phyloP scores from a whole-genome alignment of 768 basidiomycete genomes.

The Mycena galericulata region DNA sequence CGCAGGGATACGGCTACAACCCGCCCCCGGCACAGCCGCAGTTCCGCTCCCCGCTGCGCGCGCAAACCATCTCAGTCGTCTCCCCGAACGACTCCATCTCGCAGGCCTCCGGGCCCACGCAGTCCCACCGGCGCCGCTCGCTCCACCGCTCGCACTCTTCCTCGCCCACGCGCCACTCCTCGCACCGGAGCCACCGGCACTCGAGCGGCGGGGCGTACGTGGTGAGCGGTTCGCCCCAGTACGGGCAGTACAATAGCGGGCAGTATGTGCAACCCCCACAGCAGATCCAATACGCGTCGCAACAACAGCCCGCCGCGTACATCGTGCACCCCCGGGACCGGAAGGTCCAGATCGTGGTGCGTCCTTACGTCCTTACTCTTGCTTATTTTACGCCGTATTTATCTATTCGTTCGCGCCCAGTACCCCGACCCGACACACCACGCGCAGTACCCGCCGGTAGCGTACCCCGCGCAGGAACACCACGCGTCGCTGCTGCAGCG shows the following conservation, averaged over 20 bases:
- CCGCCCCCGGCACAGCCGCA: background rate
- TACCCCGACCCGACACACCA: too few relatives aligned
- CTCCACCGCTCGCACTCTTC: constrained; percentile 15
- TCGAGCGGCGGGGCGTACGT: background rate
- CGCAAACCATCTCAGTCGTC: constrained; percentile 12
- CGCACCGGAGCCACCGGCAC: constrained; percentile 2
- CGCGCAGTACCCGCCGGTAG: background rate
- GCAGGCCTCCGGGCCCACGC: constrained; percentile 18
- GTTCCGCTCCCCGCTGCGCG: constrained; percentile 13
- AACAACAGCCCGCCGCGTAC: constrained; percentile 9
- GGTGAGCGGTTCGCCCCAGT: background rate
- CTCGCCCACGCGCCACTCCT: constrained; percentile 18
- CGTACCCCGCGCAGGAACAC: background rate
- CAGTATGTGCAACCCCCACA: constrained; percentile 7
- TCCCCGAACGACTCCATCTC: constrained; percentile 24
- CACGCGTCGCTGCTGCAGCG: background rate
- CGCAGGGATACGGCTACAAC: background rate
- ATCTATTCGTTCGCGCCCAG: background rate
- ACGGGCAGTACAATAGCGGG: background rate
- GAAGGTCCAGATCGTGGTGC: constrained; percentile 21
- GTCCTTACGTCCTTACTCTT: background rate
- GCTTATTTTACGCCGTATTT: background rate
- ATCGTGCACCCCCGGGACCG: background rate
- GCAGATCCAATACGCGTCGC: constrained; percentile 2
- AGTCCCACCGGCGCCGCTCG: background rate